Conservation (phyloP, 192 early-diverging fungal genomes). For the Coemansia interrupta region DNA sequence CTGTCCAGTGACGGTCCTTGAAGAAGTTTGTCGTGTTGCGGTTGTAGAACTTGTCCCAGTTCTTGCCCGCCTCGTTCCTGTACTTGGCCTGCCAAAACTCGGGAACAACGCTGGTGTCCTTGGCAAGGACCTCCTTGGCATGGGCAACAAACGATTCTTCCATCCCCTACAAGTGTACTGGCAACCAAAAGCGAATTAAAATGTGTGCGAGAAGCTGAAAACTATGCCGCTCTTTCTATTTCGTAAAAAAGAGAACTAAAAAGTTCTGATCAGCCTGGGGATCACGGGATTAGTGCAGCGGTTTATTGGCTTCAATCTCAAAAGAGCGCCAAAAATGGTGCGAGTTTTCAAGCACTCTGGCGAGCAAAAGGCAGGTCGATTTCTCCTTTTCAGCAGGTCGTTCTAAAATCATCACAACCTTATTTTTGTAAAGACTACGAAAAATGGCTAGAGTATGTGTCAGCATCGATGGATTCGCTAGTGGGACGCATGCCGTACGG, state of each 20-base stretch:
- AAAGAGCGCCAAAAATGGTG: background rate
- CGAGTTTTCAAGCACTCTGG: conserved; percentile 1
- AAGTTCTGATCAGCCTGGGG: background rate
- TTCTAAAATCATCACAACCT: conserved; percentile 10
- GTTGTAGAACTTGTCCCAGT: conserved; percentile 81
- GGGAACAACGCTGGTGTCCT: conserved; percentile 63
- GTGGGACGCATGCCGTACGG: conserved; percentile 11
- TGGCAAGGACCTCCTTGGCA: conserved; percentile 58
- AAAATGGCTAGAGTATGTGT: conserved; percentile 50
- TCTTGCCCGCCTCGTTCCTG: conserved; percentile 70
- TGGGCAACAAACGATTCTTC: conserved; percentile 55
- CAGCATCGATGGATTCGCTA: conserved; percentile 17
- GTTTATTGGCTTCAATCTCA: background rate
- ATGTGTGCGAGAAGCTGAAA: background rate
- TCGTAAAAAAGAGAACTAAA: background rate
- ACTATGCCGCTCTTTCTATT: too few relatives aligned
- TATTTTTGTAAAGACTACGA: conserved; percentile 17
- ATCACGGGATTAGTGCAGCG: background rate
- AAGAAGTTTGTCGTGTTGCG: conserved; percentile 89
- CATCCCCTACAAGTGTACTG: conserved; percentile 17
- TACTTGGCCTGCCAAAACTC: conserved; percentile 79
- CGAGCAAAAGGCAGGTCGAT: background rate
- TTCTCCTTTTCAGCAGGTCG: conserved; percentile 17
- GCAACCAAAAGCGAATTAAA: background rate
- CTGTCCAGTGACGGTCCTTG: conserved; percentile 95